phyloP scores from a whole-genome alignment of 2,329 filamentous ascomycete species.

The Sporothrix euskadiensis region DNA sequence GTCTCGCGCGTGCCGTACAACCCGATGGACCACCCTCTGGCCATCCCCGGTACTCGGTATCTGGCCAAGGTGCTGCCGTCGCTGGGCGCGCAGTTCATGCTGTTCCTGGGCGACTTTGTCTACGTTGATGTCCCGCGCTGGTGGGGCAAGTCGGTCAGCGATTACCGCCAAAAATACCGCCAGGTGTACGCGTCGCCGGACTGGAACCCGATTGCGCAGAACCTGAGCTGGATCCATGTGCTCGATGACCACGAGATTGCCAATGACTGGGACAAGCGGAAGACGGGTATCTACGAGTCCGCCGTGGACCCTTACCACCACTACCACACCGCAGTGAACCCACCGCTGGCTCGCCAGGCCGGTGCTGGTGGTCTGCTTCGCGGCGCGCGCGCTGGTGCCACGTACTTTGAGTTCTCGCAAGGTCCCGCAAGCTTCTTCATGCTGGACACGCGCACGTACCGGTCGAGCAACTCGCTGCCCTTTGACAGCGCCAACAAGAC shows the following conservation, averaged over 20 bases:
- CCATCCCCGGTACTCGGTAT: constrained; percentile 76
- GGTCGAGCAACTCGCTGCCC: constrained; percentile 65
- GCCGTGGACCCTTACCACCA: constrained; percentile 82
- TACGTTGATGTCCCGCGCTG: constrained; percentile 85
- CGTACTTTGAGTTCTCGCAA: constrained; percentile 86
- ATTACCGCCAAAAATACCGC: constrained; percentile 89
- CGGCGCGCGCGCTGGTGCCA: constrained; percentile 52
- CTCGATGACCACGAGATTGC: constrained; percentile 95
- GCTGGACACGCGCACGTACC: constrained; percentile 86
- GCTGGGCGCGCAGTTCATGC: constrained; percentile 74
- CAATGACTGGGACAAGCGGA: constrained; percentile 88
- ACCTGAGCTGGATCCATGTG: constrained; percentile 96
- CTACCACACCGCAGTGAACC: constrained; percentile 85
- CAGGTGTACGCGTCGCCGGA: constrained; percentile 95
- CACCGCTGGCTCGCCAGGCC: constrained; percentile 63
- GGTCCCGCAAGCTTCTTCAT: constrained; percentile 94
- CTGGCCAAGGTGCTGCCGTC: constrained; percentile 71
- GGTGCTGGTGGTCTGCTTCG: constrained; percentile 35
- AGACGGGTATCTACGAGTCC: constrained; percentile 73
- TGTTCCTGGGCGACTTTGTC: constrained; percentile 86
- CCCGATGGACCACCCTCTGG: constrained; percentile 76
- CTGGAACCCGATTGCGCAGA: constrained; percentile 72
- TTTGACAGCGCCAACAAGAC: constrained; percentile 69
- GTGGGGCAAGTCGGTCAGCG: constrained; percentile 68
- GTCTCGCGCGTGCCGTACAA: constrained; percentile 89